These are phyloP conservation scores for Begonia masoniana DNA, from an alignment of 306 rosid genomes.

Conservation along the genomic window DNA sequence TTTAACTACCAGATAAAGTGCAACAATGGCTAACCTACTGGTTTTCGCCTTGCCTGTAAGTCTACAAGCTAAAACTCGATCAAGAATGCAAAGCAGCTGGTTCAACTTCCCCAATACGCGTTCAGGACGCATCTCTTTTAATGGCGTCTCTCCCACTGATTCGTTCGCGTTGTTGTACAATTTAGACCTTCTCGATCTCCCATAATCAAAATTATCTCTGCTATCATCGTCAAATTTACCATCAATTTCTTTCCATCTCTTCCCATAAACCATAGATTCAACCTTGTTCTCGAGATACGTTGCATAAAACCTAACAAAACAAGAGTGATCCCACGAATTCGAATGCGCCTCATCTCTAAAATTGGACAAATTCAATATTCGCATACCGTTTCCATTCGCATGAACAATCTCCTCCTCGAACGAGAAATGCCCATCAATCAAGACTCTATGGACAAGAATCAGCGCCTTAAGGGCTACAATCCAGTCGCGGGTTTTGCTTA, in stretches of 20 bases:
- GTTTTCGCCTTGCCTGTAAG: constrained; percentile 57
- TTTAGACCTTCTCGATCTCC: constrained; percentile 4
- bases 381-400: constrained; percentile 36
- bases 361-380: constrained; percentile 50
- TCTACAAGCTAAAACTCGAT: constrained; percentile 53
- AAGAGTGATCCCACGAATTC: constrained; percentile 56
- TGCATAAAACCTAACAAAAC: constrained; percentile 62
- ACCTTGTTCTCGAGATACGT: constrained; percentile 63
- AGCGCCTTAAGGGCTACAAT: constrained; percentile 70
- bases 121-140: constrained; percentile 54
- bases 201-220: constrained; percentile 19
- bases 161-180: too few relatives aligned
- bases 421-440: constrained; percentile 56
- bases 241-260: constrained; percentile 23
- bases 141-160: constrained; percentile 26
- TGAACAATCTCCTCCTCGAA: constrained; percentile 61
- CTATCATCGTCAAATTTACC: constrained; percentile 13
- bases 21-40: constrained; percentile 48
- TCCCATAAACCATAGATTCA: constrained; percentile 39
- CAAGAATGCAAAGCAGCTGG: constrained; percentile 45
- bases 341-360: constrained; percentile 86
- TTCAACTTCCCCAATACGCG: constrained; percentile 49
- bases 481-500: constrained; percentile 70
- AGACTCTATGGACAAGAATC: constrained; percentile 61
- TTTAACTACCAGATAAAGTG: constrained; percentile 50